phyloP scores from a whole-genome alignment of 73 alveolate species.

The Blepharisma stoltei region DNA sequence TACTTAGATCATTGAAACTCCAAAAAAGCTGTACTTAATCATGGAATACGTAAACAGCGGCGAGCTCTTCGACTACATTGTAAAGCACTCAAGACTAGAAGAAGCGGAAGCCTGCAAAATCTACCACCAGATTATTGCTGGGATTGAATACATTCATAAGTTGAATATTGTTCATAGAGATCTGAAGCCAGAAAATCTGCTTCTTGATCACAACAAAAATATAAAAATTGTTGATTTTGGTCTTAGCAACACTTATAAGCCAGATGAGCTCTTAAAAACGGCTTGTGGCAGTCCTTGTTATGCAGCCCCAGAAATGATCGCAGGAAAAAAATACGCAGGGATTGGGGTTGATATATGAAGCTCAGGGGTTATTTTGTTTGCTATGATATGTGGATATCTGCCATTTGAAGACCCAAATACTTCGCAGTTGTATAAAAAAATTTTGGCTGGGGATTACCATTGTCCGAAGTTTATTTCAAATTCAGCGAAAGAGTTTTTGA shows the following conservation, averaged over 20 bases:
- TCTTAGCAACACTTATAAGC: conserved; percentile 34
- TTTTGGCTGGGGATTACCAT: conserved; percentile 43
- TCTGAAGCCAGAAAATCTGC: conserved; percentile 81
- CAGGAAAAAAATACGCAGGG: conserved; percentile 76
- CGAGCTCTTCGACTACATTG: conserved; percentile 75
- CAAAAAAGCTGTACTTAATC: conserved; percentile 42
- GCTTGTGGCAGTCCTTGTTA: conserved; percentile 65
- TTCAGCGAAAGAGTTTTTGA: conserved; percentile 32
- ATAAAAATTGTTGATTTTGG: conserved; percentile 77
- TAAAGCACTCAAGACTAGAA: conserved; percentile 40
- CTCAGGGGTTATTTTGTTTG: conserved; percentile 82
- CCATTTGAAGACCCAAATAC: conserved; percentile 88
- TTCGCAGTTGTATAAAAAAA: conserved; percentile 74
- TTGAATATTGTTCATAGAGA: conserved; percentile 74
- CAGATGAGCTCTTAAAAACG: conserved; percentile 38
- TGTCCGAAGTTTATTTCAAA: conserved; percentile 32
- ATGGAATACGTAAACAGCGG: conserved; percentile 77
- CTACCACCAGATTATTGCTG: conserved; percentile 66
- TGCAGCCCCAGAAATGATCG: conserved; percentile 69
- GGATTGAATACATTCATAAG: conserved; percentile 69
- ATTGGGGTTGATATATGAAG: conserved; percentile 76
- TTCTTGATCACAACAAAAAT: conserved; percentile 61
- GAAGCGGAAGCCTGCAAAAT: conserved; percentile 73
- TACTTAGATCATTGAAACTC: conserved; percentile 35
- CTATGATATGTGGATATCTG: conserved; percentile 80